These are phyloP conservation scores for Licmophora abbreviata DNA, from an alignment of 108 stramenopile genomes.

Conservation along the genomic window DNA sequence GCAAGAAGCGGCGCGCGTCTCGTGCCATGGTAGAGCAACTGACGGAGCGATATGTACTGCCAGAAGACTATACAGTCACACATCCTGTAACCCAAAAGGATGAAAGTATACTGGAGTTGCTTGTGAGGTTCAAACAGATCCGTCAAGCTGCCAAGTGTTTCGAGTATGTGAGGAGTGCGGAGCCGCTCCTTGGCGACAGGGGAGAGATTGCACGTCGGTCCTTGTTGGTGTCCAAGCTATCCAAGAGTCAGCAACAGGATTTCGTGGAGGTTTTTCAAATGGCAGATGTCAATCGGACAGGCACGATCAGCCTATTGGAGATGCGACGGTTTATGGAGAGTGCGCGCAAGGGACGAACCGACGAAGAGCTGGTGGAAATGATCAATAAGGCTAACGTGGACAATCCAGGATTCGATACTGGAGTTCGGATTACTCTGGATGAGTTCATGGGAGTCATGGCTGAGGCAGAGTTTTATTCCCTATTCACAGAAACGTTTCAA, in stretches of 20 bases:
- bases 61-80: constrained; percentile 20
- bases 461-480: constrained; percentile 65
- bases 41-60: constrained; percentile 67
- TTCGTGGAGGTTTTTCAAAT: constrained; percentile 49
- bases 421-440: constrained; percentile 27
- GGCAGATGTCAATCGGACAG: constrained; percentile 35
- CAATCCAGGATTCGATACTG: constrained; percentile 24
- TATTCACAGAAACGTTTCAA: constrained; percentile 63
- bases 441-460: constrained; percentile 77
- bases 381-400: constrained; percentile 45
- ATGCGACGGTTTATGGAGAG: constrained; percentile 45
- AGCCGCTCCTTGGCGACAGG: constrained; percentile 47
- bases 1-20: constrained; percentile 45
- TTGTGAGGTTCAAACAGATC: constrained; percentile 62
- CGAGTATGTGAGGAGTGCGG: constrained; percentile 51
- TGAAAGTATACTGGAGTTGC: constrained; percentile 35
- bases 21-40: constrained; percentile 31
- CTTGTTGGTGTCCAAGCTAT: constrained; percentile 48
- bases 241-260: constrained; percentile 41
- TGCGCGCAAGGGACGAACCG: constrained; percentile 32
- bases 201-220: constrained; percentile 44
- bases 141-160: constrained; percentile 62
- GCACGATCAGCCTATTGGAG: constrained; percentile 39
- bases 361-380: constrained; percentile 39
- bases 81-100: constrained; percentile 33